Evolutionary conservation across 1,284 basidiomycete species (phyloP).

Genomic region (Athelia sp.): DNA sequence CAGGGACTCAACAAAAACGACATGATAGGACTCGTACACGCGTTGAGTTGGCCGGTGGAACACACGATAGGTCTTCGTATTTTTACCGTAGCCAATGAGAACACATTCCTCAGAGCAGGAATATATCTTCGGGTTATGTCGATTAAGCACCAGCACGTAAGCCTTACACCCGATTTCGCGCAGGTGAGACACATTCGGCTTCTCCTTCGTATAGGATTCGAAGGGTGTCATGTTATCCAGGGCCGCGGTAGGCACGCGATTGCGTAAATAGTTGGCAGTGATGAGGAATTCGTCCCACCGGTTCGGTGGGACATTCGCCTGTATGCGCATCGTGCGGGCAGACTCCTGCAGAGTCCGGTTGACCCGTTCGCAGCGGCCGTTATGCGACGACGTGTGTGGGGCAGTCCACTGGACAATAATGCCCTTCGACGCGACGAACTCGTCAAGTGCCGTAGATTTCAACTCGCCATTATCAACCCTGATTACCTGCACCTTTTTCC

Average conservation of each 20-base stretch:
- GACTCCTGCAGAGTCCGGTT: conserved; percentile 21
- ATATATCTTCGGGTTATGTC: conserved; percentile 23
- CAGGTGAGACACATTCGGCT: conserved; percentile 13
- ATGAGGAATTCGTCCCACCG: conserved; percentile 23
- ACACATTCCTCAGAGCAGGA: conserved; percentile 23
- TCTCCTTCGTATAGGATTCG: conserved; percentile 9
- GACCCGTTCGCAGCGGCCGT: conserved; percentile 19
- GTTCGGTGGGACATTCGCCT: conserved; percentile 12
- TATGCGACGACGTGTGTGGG: conserved; percentile 24
- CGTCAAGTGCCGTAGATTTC: conserved; percentile 15
- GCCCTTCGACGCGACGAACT: conserved; percentile 15
- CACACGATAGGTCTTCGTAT: conserved; percentile 27
- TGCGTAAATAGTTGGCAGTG: conserved; percentile 3
- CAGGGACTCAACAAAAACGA: conserved; percentile 23
- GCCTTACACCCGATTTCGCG: conserved; percentile 16
- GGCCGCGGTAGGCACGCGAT: conserved; percentile 3
- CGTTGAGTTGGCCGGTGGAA: conserved; percentile 16
- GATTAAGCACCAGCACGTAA: conserved; percentile 10
- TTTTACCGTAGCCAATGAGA: conserved; percentile 26
- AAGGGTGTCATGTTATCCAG: conserved; percentile 9
- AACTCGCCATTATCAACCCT: conserved; percentile 31
- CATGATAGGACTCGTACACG: conserved; percentile 22
- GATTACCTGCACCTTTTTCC: too few relatives aligned
- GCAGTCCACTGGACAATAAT: conserved; percentile 15
- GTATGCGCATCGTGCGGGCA: conserved; percentile 18